Conservation (phyloP, 2,329 filamentous ascomycete genomes). For the Curvularia sp. region DNA sequence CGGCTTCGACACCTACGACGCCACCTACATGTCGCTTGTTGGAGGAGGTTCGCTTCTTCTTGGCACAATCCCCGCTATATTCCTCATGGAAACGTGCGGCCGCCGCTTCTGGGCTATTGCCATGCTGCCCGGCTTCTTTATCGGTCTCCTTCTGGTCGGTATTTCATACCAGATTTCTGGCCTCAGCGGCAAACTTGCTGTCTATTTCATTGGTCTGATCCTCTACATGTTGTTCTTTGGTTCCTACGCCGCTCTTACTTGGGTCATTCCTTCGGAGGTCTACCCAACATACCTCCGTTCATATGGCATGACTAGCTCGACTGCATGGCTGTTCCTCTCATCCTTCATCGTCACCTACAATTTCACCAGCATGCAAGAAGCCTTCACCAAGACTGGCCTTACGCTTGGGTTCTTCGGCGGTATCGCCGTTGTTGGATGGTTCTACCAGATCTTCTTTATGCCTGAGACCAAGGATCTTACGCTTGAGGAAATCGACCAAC, state of each 20-base stretch:
- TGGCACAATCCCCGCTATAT: constrained; percentile 71
- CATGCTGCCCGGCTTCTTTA: constrained; percentile 75
- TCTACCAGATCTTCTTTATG: constrained; percentile 79
- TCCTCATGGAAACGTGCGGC: constrained; percentile 75
- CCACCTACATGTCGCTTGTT: constrained; percentile 75
- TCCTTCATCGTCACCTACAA: constrained; percentile 80
- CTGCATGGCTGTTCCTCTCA: constrained; percentile 72
- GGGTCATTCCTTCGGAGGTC: constrained; percentile 66
- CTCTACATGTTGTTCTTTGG: constrained; percentile 49
- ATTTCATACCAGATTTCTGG: constrained; percentile 66
- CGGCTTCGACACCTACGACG: constrained; percentile 67
- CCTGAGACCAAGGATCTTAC: constrained; percentile 74
- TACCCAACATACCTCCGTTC: constrained; percentile 75
- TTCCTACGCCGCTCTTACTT: constrained; percentile 47
- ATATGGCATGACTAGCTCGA: constrained; percentile 76
- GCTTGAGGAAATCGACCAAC: constrained; percentile 74
- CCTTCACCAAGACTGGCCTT: constrained; percentile 71
- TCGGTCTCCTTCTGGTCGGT: constrained; percentile 72
- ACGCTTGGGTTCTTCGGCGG: constrained; percentile 76
- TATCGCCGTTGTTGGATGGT: constrained; percentile 72
- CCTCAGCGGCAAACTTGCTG: constrained; percentile 58
- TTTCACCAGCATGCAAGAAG: constrained; percentile 72
- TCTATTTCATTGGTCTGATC: constrained; percentile 72
- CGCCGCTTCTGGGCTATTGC: constrained; percentile 77
- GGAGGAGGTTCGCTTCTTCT: constrained; percentile 72